Evolutionary conservation across 2,329 filamentous ascomycete genomes (phyloP).

Genomic region (Curvularia sp.): DNA sequence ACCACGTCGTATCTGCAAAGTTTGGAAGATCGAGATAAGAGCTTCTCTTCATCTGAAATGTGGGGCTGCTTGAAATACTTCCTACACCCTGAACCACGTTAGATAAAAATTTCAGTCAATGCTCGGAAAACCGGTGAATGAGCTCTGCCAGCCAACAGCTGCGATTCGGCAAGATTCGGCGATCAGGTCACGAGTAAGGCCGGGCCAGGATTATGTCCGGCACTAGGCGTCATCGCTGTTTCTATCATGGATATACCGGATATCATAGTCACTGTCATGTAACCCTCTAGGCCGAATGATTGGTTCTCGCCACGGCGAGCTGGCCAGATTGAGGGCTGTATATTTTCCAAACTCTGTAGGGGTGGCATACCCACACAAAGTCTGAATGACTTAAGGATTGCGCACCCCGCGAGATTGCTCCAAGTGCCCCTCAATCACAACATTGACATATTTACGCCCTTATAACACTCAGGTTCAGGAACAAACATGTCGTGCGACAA

Average conservation of each 20-base stretch:
- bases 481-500: conserved; percentile 44
- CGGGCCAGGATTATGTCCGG: conserved; percentile 3
- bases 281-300: conserved; percentile 1
- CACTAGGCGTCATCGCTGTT: conserved; percentile 3
- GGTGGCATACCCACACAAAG: conserved; percentile 5
- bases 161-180: conserved; percentile 13
- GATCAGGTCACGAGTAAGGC: neutral
- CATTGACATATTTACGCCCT: neutral
- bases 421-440: conserved; percentile 1
- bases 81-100: neutral
- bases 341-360: neutral
- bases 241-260: neutral
- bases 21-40: neutral
- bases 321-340: conserved; percentile 3
- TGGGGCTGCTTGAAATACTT: neutral
- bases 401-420: conserved; percentile 6
- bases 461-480: neutral
- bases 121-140: neutral
- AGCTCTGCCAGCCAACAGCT: neutral
- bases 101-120: neutral
- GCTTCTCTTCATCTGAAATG: neutral
- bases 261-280: neutral
- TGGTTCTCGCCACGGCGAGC: neutral
- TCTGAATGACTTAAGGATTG: conserved; percentile 9
- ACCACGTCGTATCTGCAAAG: neutral